Percentiles rank a stretch among this genome's conserved stretches.
These are phyloP conservation scores for Ogataea polymorpha DNA, from an alignment of 805 yeast genomes.

Conservation along the genomic window DNA sequence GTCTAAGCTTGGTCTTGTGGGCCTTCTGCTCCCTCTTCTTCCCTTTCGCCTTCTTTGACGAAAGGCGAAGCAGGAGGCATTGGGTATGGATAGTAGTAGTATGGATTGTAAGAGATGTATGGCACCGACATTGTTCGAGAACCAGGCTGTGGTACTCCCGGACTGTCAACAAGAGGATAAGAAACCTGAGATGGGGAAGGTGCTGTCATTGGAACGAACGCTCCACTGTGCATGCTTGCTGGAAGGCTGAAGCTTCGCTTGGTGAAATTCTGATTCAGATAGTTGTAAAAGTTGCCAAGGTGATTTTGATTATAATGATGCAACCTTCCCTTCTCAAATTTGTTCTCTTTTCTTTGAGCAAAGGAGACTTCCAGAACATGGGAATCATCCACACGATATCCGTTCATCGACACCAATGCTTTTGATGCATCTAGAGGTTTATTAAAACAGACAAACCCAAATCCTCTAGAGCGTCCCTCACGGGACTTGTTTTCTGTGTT, in stretches of 20 bases:
- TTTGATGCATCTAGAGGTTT: conserved; percentile 61
- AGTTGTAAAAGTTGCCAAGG: conserved; percentile 27
- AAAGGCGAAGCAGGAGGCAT: conserved; percentile 6
- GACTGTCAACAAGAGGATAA: conserved; percentile 1
- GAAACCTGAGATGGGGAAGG: conserved; percentile 2
- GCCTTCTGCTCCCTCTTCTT: not conserved
- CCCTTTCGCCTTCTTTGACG: not conserved
- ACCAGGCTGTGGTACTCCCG: conserved; percentile 10
- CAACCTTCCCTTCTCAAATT: conserved; percentile 34
- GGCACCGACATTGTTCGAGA: conserved; percentile 15
- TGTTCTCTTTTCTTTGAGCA: conserved; percentile 70
- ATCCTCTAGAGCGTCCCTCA: conserved; percentile 57
- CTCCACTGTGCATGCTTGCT: conserved; percentile 3
- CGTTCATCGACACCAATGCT: conserved; percentile 66
- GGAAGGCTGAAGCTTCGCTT: conserved; percentile 17
- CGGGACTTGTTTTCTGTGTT: conserved; percentile 1
- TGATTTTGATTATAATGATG: conserved; percentile 37
- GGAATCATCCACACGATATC: conserved; percentile 38
- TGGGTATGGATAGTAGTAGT: conserved; percentile 21
- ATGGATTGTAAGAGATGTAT: conserved; percentile 20
- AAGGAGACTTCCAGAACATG: conserved; percentile 51
- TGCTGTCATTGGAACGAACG: conserved; percentile 4
- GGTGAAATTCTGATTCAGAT: conserved; percentile 20
- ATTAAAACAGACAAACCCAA: conserved; percentile 78
- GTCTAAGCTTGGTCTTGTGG: not conserved